phyloP scores from a whole-genome alignment of 495 filamentous ascomycete species.

The Daldinia vernicosa region DNA sequence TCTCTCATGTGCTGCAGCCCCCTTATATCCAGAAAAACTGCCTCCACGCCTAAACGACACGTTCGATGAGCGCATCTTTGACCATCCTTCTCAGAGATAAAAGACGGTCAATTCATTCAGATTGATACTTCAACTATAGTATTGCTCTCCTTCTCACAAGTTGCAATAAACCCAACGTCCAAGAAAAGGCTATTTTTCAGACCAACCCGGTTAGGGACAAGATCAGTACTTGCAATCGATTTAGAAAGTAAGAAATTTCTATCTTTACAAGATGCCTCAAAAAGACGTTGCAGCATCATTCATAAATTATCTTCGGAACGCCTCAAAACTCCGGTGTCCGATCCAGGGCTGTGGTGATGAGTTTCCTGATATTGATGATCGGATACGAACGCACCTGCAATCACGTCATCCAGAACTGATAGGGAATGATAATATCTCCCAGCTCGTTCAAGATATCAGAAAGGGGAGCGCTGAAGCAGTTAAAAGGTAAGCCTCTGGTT shows the following conservation, averaged over 20 bases:
- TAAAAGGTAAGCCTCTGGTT: conserved; percentile 26
- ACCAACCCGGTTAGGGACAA: not conserved
- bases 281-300: conserved; percentile 36
- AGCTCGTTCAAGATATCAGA: conserved; percentile 38
- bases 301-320: conserved; percentile 38
- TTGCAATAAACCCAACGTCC: not conserved
- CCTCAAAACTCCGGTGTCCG: conserved; percentile 32
- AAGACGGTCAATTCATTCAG: conserved; percentile 24
- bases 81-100: conserved; percentile 29
- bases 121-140: not conserved
- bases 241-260: not conserved
- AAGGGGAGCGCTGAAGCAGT: conserved; percentile 11
- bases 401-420: conserved; percentile 29
- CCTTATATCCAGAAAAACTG: not conserved
- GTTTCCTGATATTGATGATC: conserved; percentile 33
- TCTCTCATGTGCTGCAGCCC: conserved; percentile 3
- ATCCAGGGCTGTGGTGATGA: conserved; percentile 23
- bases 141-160: not conserved
- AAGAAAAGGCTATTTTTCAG: too few relatives aligned
- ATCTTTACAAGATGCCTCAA: conserved; percentile 34
- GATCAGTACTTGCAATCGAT: not conserved
- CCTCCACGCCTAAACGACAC: not conserved
- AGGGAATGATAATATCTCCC: conserved; percentile 24
- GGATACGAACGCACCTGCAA: conserved; percentile 35
- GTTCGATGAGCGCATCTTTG: conserved; percentile 11